Percentiles rank a stretch among this genome's conserved stretches.
phyloP scores from a whole-genome alignment of 768 basidiomycete genomes.

The Tricholoma matsutake region DNA sequence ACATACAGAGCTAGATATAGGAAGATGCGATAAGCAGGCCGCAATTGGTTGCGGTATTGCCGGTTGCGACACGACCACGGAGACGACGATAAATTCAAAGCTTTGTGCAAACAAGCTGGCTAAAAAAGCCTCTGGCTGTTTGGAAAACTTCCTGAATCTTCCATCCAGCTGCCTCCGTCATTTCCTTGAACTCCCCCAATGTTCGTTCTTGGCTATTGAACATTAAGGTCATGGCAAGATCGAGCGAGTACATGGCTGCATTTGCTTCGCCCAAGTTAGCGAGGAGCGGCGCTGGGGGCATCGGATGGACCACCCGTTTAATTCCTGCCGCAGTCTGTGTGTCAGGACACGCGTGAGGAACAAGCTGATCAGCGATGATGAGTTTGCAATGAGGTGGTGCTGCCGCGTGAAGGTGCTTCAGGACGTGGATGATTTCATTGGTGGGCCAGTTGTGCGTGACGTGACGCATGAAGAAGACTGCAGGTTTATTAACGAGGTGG shows the following conservation, averaged over 20 bases:
- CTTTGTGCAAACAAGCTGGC: no score
- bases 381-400: slow-evolving; percentile 26
- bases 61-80: no score
- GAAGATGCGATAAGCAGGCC: no score
- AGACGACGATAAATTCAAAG: no score
- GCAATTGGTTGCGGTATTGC: no score
- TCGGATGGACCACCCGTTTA: background rate
- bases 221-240: background rate
- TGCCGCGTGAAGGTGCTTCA: slow-evolving; percentile 26
- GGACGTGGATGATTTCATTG: slow-evolving; percentile 21
- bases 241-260: background rate
- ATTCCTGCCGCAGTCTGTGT: background rate
- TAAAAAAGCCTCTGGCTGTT: background rate
- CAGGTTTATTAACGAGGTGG: slow-evolving; percentile 20
- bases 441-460: slow-evolving; percentile 59
- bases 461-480: slow-evolving; percentile 46
- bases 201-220: background rate
- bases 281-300: background rate
- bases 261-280: background rate
- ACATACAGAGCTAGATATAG: no score
- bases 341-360: slow-evolving; percentile 22
- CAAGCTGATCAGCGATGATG: slow-evolving; percentile 31
- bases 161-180: background rate
- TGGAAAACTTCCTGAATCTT: background rate
- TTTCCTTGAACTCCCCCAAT: background rate